phyloP scores from a whole-genome alignment of 805 yeast species.

The Suhomyces xylopsoci region DNA sequence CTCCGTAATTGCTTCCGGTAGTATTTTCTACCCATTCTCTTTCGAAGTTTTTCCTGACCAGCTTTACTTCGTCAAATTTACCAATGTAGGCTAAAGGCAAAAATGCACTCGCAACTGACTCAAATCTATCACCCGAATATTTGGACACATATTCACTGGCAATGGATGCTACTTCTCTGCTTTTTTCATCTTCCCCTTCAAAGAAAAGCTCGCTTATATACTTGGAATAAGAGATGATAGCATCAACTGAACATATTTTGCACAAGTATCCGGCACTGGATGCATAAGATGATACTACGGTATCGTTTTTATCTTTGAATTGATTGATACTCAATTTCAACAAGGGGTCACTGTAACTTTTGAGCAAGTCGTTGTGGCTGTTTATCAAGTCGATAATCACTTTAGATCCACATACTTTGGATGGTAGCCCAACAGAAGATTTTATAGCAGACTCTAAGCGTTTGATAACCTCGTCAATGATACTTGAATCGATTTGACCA shows the following conservation, averaged over 20 bases:
- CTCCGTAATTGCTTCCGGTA: slow-evolving; percentile 67
- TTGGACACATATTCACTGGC: slow-evolving; percentile 66
- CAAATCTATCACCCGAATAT: slow-evolving; percentile 67
- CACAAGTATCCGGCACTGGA: slow-evolving; percentile 76
- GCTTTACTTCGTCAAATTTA: slow-evolving; percentile 55
- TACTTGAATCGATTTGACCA: slow-evolving; percentile 49
- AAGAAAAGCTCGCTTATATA: slow-evolving; percentile 57
- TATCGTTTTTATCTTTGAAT: slow-evolving; percentile 64
- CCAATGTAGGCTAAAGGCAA: slow-evolving; percentile 81
- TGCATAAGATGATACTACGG: slow-evolving; percentile 75
- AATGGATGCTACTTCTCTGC: slow-evolving; percentile 52
- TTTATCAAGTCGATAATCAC: slow-evolving; percentile 64
- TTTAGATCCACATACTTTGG: slow-evolving; percentile 80
- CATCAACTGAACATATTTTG: slow-evolving; percentile 53
- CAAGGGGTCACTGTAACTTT: slow-evolving; percentile 59
- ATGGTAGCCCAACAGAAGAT: slow-evolving; percentile 82
- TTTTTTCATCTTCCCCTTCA: slow-evolving; percentile 42
- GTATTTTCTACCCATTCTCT: slow-evolving; percentile 77
- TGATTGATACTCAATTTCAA: slow-evolving; percentile 57
- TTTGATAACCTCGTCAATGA: slow-evolving; percentile 48
- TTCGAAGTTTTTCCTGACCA: slow-evolving; percentile 49
- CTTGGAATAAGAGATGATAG: slow-evolving; percentile 52
- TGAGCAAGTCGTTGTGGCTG: slow-evolving; percentile 45
- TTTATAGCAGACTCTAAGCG: slow-evolving; percentile 55
- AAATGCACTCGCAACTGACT: slow-evolving; percentile 56